Base-by-base conservation (phyloP, 805 yeast species). In the Saturnispora dispora region DNA sequence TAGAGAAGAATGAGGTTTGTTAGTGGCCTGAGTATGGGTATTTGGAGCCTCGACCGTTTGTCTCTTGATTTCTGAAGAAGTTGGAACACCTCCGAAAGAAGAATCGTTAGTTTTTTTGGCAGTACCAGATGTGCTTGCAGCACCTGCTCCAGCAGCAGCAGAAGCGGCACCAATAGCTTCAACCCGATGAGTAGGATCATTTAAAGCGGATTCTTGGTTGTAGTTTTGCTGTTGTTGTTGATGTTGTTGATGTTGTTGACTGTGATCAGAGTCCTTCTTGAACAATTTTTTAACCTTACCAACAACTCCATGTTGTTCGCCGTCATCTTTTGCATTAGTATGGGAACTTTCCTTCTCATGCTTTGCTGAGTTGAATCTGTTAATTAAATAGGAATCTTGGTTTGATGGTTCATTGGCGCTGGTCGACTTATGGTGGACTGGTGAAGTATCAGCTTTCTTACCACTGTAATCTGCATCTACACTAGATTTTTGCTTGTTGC, bases 1-100 rank as follows among this genome's bases (percentile, higher is more conserved):
- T 37, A 11, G 18, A n/a, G 41, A 18, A 5, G 23, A 37, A 9
- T 20, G 15, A 18, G 20, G 41, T 18, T 37, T 18, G 9, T 23
- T 9, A n/a, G 25, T 18, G 9, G 11, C 23, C 6, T 18, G 13
- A 13, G 22, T 37, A 9, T 13, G 41, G 3, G 41, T 8, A 11
- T 37, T 17, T 8, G 23, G 13, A n/a, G 41, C 22, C 22, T 20
- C 23, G 9, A 17, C 22, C 8, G 41, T 10, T 25, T 43, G 35
- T 20, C 36, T 48, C 10, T 35, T 32, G 5, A n/a, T 15, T 15
- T 41, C 17, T n/a, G 47, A 36, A 18, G 51, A 35, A 8, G 44
- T 44, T 35, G 52, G 52, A 28, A 49, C 28, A 32, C 52, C 52
- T 15, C 52, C 52, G 36, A 49, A 49, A 10, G 51, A 44, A 4